These are phyloP conservation scores for Rhizopogon vinicolor DNA, from an alignment of 768 basidiomycete species.

Conservation along the genomic window DNA sequence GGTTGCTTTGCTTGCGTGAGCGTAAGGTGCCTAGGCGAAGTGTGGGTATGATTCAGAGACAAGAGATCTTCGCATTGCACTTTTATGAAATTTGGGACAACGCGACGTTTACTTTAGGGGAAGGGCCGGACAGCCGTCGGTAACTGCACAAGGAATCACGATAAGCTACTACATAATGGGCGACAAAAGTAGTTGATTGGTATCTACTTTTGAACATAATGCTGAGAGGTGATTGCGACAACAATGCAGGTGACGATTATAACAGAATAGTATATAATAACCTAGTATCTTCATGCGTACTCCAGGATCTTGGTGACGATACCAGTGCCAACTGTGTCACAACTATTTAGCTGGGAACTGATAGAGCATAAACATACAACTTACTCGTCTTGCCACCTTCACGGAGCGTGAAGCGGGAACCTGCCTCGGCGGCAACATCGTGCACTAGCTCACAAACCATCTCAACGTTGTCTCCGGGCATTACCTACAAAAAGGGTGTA, in stretches of 20 bases:
- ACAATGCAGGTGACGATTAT: slow-evolving; percentile 13
- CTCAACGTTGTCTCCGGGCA: slow-evolving; percentile 98
- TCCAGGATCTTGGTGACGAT: slow-evolving; percentile 84
- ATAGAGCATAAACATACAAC: slow-evolving; percentile 16
- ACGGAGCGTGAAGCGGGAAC: slow-evolving; percentile 86
- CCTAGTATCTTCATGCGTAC: slow-evolving; percentile 20
- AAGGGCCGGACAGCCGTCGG: not conserved
- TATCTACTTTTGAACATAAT: slow-evolving; percentile 9
- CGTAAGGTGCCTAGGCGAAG: not conserved
- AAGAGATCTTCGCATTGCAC: not conserved
- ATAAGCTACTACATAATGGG: not conserved
- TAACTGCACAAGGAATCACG: not conserved
- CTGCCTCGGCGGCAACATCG: slow-evolving; percentile 86
- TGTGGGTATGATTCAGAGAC: slow-evolving; percentile 6
- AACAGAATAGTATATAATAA: slow-evolving; percentile 13
- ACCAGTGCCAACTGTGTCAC: slow-evolving; percentile 78
- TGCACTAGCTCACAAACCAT: slow-evolving; percentile 79
- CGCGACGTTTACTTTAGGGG: slow-evolving; percentile 5
- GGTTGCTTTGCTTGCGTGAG: not conserved
- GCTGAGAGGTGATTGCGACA: slow-evolving; percentile 19
- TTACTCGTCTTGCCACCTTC: slow-evolving; percentile 92
- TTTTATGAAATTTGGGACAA: not conserved
- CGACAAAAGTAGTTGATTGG: not conserved
- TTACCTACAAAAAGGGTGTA: slow-evolving; percentile 47
- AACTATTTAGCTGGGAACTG: slow-evolving; percentile 9